A percentile compares a stretch with the other conserved stretches of the same genome.
Evolutionary conservation across 352 stramenopile species (phyloP).

Genomic region (Phytophthora pini): DNA sequence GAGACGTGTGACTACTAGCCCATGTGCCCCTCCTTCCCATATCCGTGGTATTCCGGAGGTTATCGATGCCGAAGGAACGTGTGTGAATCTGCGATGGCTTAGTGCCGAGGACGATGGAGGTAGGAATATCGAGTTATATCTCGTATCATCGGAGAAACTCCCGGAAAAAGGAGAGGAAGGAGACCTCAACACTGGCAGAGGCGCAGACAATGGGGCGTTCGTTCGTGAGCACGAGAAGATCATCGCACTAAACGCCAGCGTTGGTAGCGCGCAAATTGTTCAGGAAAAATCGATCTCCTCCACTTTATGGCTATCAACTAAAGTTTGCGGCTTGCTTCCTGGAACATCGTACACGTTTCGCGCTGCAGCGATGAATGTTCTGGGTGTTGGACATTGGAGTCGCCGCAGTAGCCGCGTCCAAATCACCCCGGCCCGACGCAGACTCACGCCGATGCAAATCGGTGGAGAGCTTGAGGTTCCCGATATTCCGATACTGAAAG

Average conservation of each 20-base stretch:
- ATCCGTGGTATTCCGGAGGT: constrained; percentile 52
- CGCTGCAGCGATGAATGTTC: constrained; percentile 69
- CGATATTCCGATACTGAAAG: constrained; percentile 51
- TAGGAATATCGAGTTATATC: constrained; percentile 51
- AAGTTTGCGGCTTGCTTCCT: constrained; percentile 60
- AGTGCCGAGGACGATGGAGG: constrained; percentile 62
- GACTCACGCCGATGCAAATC: constrained; percentile 12
- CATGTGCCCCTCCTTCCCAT: constrained; percentile 45
- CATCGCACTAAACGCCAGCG: constrained; percentile 32
- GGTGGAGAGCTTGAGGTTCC: constrained; percentile 3
- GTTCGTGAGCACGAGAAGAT: constrained; percentile 38
- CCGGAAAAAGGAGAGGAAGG: constrained; percentile 23
- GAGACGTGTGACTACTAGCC: constrained; percentile 43
- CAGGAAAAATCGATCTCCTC: constrained; percentile 21
- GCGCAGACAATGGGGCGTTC: constrained; percentile 22
- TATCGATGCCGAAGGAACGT: constrained; percentile 32
- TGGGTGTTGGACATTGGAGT: constrained; percentile 66
- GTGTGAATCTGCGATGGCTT: constrained; percentile 65
- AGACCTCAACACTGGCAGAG: constrained; percentile 26
- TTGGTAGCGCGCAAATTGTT: constrained; percentile 14
- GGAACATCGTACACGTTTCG: constrained; percentile 54
- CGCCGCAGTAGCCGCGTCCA: constrained; percentile 39
- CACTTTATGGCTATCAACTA: constrained; percentile 37
- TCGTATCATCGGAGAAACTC: constrained; percentile 33
- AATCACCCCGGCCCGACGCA: constrained; percentile 5